These are phyloP conservation scores for Cucurbita maxima DNA, from an alignment of 306 rosid genomes.

Conservation along the genomic window DNA sequence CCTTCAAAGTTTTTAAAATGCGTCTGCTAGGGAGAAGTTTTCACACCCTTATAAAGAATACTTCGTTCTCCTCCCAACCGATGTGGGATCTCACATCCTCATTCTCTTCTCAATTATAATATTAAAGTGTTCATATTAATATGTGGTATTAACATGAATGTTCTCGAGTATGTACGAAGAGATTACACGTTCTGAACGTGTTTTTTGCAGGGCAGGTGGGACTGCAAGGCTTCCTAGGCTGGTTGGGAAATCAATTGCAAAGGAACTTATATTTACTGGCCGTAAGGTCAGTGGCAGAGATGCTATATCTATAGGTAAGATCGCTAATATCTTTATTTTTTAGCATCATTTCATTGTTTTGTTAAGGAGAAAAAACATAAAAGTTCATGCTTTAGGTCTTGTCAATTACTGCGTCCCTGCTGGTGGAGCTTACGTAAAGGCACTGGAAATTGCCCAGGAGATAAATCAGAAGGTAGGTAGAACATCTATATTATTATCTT, in stretches of 20 bases:
- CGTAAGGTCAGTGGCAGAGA: constrained; percentile 49
- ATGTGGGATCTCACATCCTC: too few species aligned
- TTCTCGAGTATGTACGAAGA: background rate
- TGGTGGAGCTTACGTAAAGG: constrained; percentile 69
- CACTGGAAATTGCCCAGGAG: constrained; percentile 59
- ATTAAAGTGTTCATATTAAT: too few species aligned
- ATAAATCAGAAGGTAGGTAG: constrained; percentile 59
- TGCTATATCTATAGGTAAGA: constrained; percentile 68
- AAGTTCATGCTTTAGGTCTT: constrained; percentile 37
- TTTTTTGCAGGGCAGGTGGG: constrained; percentile 79
- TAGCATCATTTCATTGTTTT: background rate
- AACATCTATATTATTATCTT: background rate
- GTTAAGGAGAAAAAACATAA: background rate
- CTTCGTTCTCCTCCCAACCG: too few species aligned
- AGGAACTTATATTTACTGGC: constrained; percentile 78
- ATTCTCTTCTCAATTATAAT: too few species aligned
- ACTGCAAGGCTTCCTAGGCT: constrained; percentile 82
- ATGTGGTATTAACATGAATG: background rate
- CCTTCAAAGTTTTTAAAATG: too few species aligned
- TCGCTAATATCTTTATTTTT: background rate
- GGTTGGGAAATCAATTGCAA: constrained; percentile 66
- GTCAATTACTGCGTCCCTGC: constrained; percentile 70
- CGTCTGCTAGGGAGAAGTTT: too few species aligned
- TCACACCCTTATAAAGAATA: too few species aligned
- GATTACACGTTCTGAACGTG: background rate